Evolutionary conservation across 352 stramenopile species (phyloP), one percentile per base, ranked within the genome.

Genomic region (Globisporangium paddicum): DNA sequence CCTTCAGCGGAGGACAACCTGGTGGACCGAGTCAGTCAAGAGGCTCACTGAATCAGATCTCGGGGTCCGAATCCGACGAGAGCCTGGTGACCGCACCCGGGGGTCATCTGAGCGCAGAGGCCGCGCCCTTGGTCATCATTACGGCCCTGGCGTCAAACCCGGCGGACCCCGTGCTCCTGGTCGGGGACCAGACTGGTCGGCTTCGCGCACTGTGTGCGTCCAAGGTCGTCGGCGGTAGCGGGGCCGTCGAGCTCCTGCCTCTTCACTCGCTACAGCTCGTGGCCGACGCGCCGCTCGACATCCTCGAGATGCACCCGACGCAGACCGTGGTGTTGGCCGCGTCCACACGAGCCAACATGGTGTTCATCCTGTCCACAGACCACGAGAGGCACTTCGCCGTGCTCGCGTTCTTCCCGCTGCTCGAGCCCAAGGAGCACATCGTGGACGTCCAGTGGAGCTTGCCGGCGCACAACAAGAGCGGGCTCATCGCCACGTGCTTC

Each of bases 301-400:
- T 87, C 0, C 34, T 93, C 2, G 68, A 74, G 21, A 64, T 89
- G 18, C 83, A 93, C 45, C 68, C 78, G 35, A 81, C 70, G 10
- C 78, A 89, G 10, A 55, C 79, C 0, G 72, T 89, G 18, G 52
- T 73, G 5, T 58, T 91, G 40, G 77, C 72, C 1, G 68, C 77
- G 5, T 93, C 83, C 1, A 91, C 83, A 0, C 52, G 65, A 0
- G 69, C 67, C 42, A 49, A 64, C 13, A 48, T 51, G 0, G 66
- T 90, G 3, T 88, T 89, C 41, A 42, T 91, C 7, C 6, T 91
- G 2, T 89, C 79, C 8, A 66, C 89, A 52, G 83, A 91, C 14
- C 79, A 88, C 48, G 80, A 91, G 46, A 79, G 77, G 34, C 69
- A 73, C n/a, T 93, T 93, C 40, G 65, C 59, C 0, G 72, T 86